Base-by-base conservation (phyloP, 1,139 yeast species). In the Diutina rugosa region DNA sequence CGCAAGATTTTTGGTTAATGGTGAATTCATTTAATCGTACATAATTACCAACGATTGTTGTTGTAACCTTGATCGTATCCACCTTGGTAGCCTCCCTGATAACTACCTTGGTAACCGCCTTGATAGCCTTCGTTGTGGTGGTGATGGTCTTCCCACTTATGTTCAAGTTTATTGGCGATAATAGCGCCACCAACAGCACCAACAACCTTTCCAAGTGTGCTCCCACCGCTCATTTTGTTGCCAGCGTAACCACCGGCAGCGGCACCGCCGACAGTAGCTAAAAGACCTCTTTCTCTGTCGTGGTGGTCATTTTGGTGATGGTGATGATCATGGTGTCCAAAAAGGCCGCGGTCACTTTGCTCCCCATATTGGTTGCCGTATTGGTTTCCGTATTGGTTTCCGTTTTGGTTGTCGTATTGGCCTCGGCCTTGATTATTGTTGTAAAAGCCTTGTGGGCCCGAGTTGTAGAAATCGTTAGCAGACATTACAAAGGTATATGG, bases 261-360 rank as follows among this genome's bases (percentile, higher is more conserved):
- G 16, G 51, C 51, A 28, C 53, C 53, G 14, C 53, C 53, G 32
- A 49, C 29, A 8, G 44, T 18, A n/a, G 53, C 53, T 16, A 49
- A 32, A 8, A 49, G 32, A n/a, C 53, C 53, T 38, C 10, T 44
- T 9, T 44, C 46, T 21, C 26, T 18, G 21, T n/a, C 10, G 7
- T n/a, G 26, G 21, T n/a, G 46, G 8, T 44, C 26, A 7, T n/a
- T 8, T 6, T 44, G 9, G 46, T 44, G 18, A 7, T n/a, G 26
- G 26, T n/a, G 26, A 21, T 44, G 46, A n/a, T 44, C 26, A 21
- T 44, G 18, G 10, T 16, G 26, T 44, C 46, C 26, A n/a, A 18
- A 16, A n/a, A 44, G n/a, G n/a, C 18, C 41, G 14, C 41, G 41
- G 14, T 35, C 41, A n/a, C 14, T 12, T 44, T n/a, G 46, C 26